phyloP scores from a whole-genome alignment of 176 grass and related monocot genomes.

The Oryza rufipogon region DNA sequence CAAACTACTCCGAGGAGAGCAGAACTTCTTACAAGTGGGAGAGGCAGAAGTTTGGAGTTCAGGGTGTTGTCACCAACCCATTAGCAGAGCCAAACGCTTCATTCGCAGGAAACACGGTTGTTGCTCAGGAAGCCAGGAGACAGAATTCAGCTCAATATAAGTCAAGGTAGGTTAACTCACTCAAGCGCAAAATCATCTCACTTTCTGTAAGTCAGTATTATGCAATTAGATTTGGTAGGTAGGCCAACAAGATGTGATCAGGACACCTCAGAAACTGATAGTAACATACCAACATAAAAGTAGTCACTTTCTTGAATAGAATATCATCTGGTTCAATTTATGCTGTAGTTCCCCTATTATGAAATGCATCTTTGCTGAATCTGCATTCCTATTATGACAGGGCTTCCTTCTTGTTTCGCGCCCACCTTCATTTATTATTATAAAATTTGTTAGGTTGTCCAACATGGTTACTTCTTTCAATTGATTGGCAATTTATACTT shows the following conservation, averaged over 20 bases:
- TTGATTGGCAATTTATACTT: neutral
- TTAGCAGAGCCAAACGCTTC: slow-evolving; percentile 69
- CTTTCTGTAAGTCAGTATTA: neutral
- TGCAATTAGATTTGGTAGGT: slow-evolving; percentile 21
- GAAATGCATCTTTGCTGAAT: neutral
- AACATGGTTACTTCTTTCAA: neutral
- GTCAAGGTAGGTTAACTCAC: slow-evolving; percentile 58
- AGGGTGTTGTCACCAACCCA: slow-evolving; percentile 77
- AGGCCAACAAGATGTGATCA: slow-evolving; percentile 40
- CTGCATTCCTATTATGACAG: neutral
- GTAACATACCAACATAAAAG: slow-evolving; percentile 31
- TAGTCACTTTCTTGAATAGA: slow-evolving; percentile 29
- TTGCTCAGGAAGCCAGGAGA: slow-evolving; percentile 51
- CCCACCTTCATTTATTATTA: neutral
- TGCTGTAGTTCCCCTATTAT: neutral
- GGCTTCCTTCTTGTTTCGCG: neutral
- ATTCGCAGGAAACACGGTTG: slow-evolving; percentile 32
- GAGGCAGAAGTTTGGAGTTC: slow-evolving; percentile 63
- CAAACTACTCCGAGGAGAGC: slow-evolving; percentile 52
- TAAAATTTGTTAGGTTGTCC: slow-evolving; percentile 6
- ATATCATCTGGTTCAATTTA: slow-evolving; percentile 17
- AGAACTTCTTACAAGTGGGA: slow-evolving; percentile 67
- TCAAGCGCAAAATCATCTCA: neutral
- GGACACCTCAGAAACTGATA: slow-evolving; percentile 26
- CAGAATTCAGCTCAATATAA: slow-evolving; percentile 51